These are phyloP conservation scores for Dendrothele bispora DNA, from an alignment of 768 basidiomycete genomes.

Conservation along the genomic window DNA sequence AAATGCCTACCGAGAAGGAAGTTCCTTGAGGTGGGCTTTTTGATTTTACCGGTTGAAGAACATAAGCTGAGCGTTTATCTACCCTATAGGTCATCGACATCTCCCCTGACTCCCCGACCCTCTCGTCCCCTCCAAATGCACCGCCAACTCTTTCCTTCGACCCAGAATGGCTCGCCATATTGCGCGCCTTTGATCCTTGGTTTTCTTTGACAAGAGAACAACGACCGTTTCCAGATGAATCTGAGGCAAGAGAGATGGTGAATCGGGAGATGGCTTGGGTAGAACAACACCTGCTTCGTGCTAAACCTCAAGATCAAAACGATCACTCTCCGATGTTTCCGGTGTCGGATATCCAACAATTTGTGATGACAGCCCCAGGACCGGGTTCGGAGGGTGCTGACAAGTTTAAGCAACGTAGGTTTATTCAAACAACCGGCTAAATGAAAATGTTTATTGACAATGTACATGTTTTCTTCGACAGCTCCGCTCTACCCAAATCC, in stretches of 20 bases:
- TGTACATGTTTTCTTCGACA: slow-evolving; percentile 24
- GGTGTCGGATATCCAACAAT: slow-evolving; percentile 17
- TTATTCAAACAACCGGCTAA: neutral
- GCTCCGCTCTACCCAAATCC: slow-evolving; percentile 83
- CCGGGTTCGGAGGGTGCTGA: slow-evolving; percentile 6
- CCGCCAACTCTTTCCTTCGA: slow-evolving; percentile 64
- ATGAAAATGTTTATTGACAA: neutral
- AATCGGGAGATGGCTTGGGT: slow-evolving; percentile 69
- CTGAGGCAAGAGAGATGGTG: slow-evolving; percentile 53
- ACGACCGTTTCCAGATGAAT: slow-evolving; percentile 58
- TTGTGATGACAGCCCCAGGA: slow-evolving; percentile 11
- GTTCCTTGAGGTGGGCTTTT: slow-evolving; percentile 70
- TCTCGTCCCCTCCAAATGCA: slow-evolving; percentile 12
- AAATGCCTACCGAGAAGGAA: slow-evolving; percentile 79
- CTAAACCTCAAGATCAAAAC: no score
- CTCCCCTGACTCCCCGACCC: slow-evolving; percentile 21
- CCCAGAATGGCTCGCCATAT: slow-evolving; percentile 92
- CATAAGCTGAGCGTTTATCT: neutral
- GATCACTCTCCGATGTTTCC: no score
- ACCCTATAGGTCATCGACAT: slow-evolving; percentile 70
- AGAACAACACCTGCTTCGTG: slow-evolving; percentile 48
- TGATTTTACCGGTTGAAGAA: neutral
- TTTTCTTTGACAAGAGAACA: slow-evolving; percentile 58
- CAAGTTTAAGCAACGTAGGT: slow-evolving; percentile 7
- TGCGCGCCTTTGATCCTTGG: slow-evolving; percentile 80